A percentile compares a stretch with the other conserved stretches of the same genome.
Conservation (phyloP, 1,139 yeast genomes). For the Komagataea norvegica region DNA sequence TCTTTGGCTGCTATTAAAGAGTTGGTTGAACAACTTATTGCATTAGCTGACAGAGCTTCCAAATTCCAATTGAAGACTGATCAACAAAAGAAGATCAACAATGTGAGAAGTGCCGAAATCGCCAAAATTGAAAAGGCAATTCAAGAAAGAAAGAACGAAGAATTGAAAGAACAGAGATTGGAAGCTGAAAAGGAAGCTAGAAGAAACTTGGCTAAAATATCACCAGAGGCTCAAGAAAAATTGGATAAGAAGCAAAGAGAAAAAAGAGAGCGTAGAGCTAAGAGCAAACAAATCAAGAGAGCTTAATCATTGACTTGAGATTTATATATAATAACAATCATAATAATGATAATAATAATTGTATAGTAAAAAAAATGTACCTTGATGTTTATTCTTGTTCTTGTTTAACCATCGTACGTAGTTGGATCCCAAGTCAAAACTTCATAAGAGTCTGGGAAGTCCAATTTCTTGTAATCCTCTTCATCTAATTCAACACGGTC, state of each 20-base stretch:
- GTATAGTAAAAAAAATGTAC: too few species aligned
- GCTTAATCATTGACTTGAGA: constrained; percentile 27
- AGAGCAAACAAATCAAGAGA: constrained; percentile 39
- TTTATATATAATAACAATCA: too few species aligned
- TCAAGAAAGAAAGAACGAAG: constrained; percentile 64
- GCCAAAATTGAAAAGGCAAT: constrained; percentile 59
- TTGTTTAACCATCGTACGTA: constrained; percentile 12
- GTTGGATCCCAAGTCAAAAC: constrained; percentile 30
- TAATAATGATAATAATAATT: too few species aligned
- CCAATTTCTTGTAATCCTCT: constrained; percentile 22
- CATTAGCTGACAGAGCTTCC: constrained; percentile 45
- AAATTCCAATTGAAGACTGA: constrained; percentile 46
- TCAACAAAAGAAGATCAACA: constrained; percentile 67
- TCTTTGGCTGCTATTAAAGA: constrained; percentile 45
- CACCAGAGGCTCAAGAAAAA: constrained; percentile 72
- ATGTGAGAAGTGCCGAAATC: constrained; percentile 38
- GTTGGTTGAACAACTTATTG: constrained; percentile 48
- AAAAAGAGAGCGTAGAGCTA: constrained; percentile 48
- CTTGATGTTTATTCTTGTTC: too few species aligned
- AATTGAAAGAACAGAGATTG: constrained; percentile 61
- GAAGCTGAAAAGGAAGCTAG: constrained; percentile 61
- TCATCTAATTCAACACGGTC: constrained; percentile 24
- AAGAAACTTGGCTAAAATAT: constrained; percentile 50
- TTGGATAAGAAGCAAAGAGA: constrained; percentile 66
- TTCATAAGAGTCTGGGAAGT: constrained; percentile 25